Evolutionary conservation across 75 land plant species (phyloP).

Genomic region (Cunninghamia lanceolata): DNA sequence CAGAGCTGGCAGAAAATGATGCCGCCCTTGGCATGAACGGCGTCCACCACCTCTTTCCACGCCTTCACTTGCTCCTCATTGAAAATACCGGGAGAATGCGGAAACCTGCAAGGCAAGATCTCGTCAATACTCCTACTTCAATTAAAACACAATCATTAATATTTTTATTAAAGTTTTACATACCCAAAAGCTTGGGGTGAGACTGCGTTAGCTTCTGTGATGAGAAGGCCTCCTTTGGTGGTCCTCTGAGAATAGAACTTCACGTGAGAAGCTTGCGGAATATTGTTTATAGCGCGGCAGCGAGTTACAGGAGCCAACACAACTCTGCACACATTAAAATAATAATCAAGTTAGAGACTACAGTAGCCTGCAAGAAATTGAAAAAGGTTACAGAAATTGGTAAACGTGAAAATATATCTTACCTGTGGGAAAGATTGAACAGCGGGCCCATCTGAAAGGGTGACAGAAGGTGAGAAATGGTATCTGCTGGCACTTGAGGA

Average conservation of each 20-base stretch:
- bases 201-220: constrained; percentile 20
- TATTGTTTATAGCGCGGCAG: constrained; percentile 16
- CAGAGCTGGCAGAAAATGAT: constrained; percentile 49
- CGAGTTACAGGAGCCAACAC: constrained; percentile 35
- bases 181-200: constrained; percentile 11
- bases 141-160: too few species aligned
- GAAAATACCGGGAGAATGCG: constrained; percentile 65
- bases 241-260: constrained; percentile 27
- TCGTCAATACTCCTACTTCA: neutral
- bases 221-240: constrained; percentile 22
- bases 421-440: too few species aligned
- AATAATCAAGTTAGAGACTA: neutral
- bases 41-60: constrained; percentile 73
- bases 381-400: neutral
- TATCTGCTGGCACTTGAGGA: neutral
- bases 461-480: neutral
- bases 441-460: too few species aligned
- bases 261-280: constrained; percentile 13
- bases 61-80: constrained; percentile 58
- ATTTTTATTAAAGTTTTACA: neutral
- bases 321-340: constrained; percentile 8
- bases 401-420: neutral
- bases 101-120: constrained; percentile 42
- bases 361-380: too few species aligned
- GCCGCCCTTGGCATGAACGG: constrained; percentile 69